These are phyloP conservation scores for Xerocomus nothofagi DNA, from an alignment of 1,284 basidiomycete species.

Conservation along the genomic window DNA sequence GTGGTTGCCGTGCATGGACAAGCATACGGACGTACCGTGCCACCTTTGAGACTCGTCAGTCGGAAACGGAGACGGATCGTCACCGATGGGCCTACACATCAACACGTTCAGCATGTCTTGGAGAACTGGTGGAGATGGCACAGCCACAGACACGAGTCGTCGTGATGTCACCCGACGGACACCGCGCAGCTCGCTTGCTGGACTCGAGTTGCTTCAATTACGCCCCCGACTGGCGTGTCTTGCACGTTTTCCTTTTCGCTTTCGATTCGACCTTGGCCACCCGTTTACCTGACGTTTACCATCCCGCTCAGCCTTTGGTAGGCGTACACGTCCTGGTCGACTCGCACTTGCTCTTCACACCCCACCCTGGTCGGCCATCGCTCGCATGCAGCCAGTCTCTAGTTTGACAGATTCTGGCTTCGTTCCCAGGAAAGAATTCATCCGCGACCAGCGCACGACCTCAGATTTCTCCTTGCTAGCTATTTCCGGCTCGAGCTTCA, in stretches of 20 bases:
- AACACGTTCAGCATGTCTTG: slow-evolving; percentile 59
- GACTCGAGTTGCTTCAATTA: no score
- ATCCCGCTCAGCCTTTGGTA: slow-evolving; percentile 31
- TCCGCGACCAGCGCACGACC: slow-evolving; percentile 52
- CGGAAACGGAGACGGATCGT: not conserved
- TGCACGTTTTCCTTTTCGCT: slow-evolving; percentile 37
- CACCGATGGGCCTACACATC: slow-evolving; percentile 59
- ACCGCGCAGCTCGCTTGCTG: no score
- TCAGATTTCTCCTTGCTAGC: slow-evolving; percentile 69
- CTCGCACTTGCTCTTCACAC: slow-evolving; percentile 25
- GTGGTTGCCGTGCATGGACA: not conserved
- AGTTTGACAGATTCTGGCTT: slow-evolving; percentile 46
- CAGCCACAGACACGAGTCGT: slow-evolving; percentile 31
- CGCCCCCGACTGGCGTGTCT: slow-evolving; percentile 29
- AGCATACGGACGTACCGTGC: slow-evolving; percentile 49
- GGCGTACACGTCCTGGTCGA: slow-evolving; percentile 28
- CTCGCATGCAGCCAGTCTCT: slow-evolving; percentile 35
- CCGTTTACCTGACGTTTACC: slow-evolving; percentile 42
- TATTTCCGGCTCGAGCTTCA: slow-evolving; percentile 57
- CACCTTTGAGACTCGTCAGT: slow-evolving; percentile 45
- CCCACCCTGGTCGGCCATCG: slow-evolving; percentile 28
- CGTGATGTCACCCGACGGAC: slow-evolving; percentile 33
- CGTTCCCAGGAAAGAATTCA: slow-evolving; percentile 68
- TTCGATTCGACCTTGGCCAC: slow-evolving; percentile 34
- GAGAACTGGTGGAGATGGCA: slow-evolving; percentile 14